Evolutionary conservation across 768 basidiomycete genomes (phyloP), one percentile per base, ranked within the genome.

Genomic region (Sporobolomyces roseus): DNA sequence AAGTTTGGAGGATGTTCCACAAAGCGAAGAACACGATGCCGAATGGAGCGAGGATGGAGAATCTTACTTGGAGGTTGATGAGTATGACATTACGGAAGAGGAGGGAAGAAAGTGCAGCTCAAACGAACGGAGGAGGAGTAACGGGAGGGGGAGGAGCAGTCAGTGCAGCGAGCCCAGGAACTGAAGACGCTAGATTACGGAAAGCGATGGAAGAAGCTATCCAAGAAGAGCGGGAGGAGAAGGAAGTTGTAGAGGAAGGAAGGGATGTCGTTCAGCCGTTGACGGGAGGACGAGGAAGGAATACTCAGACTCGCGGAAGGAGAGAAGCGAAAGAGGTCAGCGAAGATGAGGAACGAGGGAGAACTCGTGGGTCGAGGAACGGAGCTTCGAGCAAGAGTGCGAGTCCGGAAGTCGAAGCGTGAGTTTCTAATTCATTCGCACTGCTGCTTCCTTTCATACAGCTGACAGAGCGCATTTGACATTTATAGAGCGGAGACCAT

Each of bases 41-140:
- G 35, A 91, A 94, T 77, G 91, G 89, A 0, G 90, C 93, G 79
- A 82, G 93, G 76, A 93, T 99, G 91, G 96, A 98, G 81, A 98
- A 97, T 77, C 79, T 98, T 62, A 96, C 93, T 1, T 97, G 94
- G 94, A 81, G 96, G 66, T 90, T 98, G 92, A 97, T 97, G 93
- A 89, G 93, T 30, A 81, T 99, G 77, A 91, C 90, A 17, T 81
- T 99, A 63, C 88, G 88, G 82, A 94, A 89, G 84, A 87, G 88
- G 81, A 86, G 87, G 79, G 88, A 88, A 50, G 86, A 88, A 27
- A 87, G 58, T 38, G 88, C 59, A 23, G 51, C 41, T 25, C n/a
- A 54, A n/a, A 29, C 50, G 16, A 43, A 41, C 33, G 23, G 45
- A 30, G 12, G 30, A 45, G 10, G 45, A 25, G n/a, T n/a, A n/a